These are phyloP conservation scores for Echeveria elegans DNA, from an alignment of 164 flowering plant genomes.

Conservation along the genomic window DNA sequence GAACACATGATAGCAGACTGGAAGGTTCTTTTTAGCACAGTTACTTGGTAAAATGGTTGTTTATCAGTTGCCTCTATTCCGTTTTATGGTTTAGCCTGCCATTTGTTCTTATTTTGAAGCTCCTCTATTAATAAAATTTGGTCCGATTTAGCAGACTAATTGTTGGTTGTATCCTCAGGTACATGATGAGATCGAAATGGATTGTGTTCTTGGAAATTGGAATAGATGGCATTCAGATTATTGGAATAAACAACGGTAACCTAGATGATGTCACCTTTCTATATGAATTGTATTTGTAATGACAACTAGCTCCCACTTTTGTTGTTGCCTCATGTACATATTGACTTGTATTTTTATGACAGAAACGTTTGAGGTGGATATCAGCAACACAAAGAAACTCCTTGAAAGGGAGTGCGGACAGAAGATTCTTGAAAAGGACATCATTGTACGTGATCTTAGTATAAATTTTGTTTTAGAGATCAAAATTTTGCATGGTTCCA, in stretches of 20 bases:
- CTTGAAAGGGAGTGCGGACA: slow-evolving; percentile 78
- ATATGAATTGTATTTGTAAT: background rate
- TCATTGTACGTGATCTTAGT: slow-evolving; percentile 46
- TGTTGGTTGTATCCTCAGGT: slow-evolving; percentile 23
- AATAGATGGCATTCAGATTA: slow-evolving; percentile 76
- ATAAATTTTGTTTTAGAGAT: background rate
- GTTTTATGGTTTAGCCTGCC: background rate
- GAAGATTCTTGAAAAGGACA: slow-evolving; percentile 57
- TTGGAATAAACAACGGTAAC: slow-evolving; percentile 95
- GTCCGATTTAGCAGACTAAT: background rate
- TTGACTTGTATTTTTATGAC: slow-evolving; percentile 14
- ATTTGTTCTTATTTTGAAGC: background rate
- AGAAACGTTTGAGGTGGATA: slow-evolving; percentile 92
- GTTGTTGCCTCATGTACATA: background rate
- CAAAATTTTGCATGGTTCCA: background rate
- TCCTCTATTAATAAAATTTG: background rate
- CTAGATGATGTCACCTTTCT: slow-evolving; percentile 40
- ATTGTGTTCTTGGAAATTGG: slow-evolving; percentile 88
- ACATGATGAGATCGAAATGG: slow-evolving; percentile 94
- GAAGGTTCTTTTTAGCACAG: background rate
- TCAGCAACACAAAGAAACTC: slow-evolving; percentile 73
- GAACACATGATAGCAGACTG: background rate
- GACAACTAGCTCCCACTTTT: background rate
- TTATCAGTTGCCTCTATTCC: background rate
- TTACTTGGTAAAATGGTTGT: background rate